A percentile compares a stretch with the other conserved stretches of the same genome.
Conservation (phyloP, 2,329 filamentous ascomycete species). For the Truncatella angustata region DNA sequence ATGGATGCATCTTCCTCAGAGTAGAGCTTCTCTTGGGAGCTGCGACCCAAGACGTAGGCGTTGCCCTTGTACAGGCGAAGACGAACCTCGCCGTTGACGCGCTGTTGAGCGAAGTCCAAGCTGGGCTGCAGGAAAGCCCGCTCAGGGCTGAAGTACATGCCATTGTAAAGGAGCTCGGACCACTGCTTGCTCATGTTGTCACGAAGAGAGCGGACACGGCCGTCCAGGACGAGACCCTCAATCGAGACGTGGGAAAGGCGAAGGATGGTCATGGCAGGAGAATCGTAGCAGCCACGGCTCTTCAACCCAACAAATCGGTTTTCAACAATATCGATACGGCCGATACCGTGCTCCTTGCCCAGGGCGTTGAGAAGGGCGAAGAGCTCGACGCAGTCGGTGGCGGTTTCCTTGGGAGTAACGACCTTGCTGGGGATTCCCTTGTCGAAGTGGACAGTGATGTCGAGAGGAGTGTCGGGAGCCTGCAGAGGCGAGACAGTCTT, state of each 20-base stretch:
- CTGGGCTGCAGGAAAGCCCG: constrained; percentile 59
- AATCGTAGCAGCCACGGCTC: constrained; percentile 59
- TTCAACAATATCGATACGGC: constrained; percentile 68
- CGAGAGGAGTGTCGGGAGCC: constrained; percentile 68
- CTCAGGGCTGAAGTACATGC: constrained; percentile 53
- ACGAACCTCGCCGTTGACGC: constrained; percentile 31
- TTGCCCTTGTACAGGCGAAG: constrained; percentile 33
- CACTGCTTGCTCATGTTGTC: constrained; percentile 54
- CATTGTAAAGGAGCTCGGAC: constrained; percentile 43
- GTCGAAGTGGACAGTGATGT: constrained; percentile 70
- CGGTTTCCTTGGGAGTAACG: constrained; percentile 49
- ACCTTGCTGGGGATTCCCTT: constrained; percentile 70
- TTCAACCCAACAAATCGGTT: constrained; percentile 50
- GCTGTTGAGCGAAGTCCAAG: constrained; percentile 58
- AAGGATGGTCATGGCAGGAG: constrained; percentile 12
- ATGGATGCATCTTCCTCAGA: constrained; percentile 47
- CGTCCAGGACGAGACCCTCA: constrained; percentile 56
- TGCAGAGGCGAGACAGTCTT: constrained; percentile 63
- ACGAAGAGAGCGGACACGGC: constrained; percentile 55
- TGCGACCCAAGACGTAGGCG: constrained; percentile 45
- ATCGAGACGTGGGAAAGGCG: constrained; percentile 47
- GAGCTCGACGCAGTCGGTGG: constrained; percentile 68
- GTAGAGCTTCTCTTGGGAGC: constrained; percentile 49
- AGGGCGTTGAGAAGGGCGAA: constrained; percentile 73
- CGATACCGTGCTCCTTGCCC: constrained; percentile 70